phyloP scores from a whole-genome alignment of 805 yeast species.

The Yarrowia sp. region DNA sequence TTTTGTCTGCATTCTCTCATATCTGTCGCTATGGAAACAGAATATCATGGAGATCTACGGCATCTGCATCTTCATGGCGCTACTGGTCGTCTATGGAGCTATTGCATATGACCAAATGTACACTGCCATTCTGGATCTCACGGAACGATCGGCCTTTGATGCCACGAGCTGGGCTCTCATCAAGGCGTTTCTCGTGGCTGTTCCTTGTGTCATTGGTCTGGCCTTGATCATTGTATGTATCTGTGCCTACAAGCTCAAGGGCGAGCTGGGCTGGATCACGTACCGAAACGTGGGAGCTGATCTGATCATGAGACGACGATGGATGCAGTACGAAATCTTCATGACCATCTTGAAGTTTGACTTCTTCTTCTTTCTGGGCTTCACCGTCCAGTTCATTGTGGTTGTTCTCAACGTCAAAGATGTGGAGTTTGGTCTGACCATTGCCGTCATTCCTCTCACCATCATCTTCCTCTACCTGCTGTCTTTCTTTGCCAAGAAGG shows the following conservation, averaged over 20 bases:
- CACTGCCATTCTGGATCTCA: conserved; percentile 32
- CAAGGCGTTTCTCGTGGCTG: conserved; percentile 43
- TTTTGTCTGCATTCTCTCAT: conserved; percentile 43
- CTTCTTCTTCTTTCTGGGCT: conserved; percentile 49
- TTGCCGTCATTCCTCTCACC: conserved; percentile 47
- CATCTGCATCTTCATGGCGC: conserved; percentile 43
- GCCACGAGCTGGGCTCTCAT: conserved; percentile 29
- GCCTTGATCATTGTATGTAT: conserved; percentile 39
- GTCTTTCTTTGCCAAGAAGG: conserved; percentile 42
- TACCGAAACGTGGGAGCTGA: conserved; percentile 51
- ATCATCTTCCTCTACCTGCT: conserved; percentile 41
- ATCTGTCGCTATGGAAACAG: conserved; percentile 42
- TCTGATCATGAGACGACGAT: conserved; percentile 41
- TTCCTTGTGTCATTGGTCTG: conserved; percentile 43
- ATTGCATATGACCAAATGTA: conserved; percentile 46
- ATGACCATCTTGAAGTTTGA: conserved; percentile 42
- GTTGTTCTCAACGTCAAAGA: conserved; percentile 44
- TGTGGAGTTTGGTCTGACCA: conserved; percentile 47
- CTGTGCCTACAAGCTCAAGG: conserved; percentile 40
- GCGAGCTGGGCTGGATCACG: conserved; percentile 47
- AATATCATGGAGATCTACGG: conserved; percentile 41
- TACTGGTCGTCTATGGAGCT: conserved; percentile 47
- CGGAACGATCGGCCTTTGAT: conserved; percentile 27
- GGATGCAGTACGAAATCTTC: conserved; percentile 40
- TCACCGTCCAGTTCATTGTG: conserved; percentile 49